phyloP scores from a whole-genome alignment of 2,329 filamentous ascomycete genomes.

The Nemania sp. region DNA sequence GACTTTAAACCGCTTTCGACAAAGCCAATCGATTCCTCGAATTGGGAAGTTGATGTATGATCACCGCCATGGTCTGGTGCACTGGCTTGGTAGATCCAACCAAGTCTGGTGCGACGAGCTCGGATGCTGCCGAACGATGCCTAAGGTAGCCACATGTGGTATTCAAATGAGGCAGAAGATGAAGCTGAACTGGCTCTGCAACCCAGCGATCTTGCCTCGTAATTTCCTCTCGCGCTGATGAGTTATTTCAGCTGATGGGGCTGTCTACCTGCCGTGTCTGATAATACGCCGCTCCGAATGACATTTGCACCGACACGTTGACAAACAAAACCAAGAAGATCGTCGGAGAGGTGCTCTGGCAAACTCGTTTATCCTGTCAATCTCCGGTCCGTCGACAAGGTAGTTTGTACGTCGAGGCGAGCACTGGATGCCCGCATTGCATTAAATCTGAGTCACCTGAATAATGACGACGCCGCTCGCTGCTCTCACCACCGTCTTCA shows the following conservation, averaged over 20 bases:
- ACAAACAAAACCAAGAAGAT: background rate
- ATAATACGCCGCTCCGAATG: background rate
- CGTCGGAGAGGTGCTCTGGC: background rate
- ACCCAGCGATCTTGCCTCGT: background rate
- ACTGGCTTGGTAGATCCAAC: slow-evolving; percentile 2
- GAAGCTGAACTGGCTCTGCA: slow-evolving; percentile 5
- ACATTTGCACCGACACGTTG: background rate
- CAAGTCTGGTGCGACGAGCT: background rate
- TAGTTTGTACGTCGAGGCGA: slow-evolving; percentile 4
- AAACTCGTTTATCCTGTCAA: background rate
- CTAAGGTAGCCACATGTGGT: background rate
- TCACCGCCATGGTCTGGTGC: slow-evolving; percentile 9
- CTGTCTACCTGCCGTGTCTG: background rate
- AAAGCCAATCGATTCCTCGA: slow-evolving; percentile 1
- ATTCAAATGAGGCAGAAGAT: background rate
- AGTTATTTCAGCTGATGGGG: background rate
- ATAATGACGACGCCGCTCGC: slow-evolving; percentile 37
- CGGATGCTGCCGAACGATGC: slow-evolving; percentile 7
- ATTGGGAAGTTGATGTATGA: slow-evolving; percentile 8
- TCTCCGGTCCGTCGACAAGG: background rate
- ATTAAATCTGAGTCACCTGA: slow-evolving; percentile 1
- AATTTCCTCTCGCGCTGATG: background rate
- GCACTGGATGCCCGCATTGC: slow-evolving; percentile 11
- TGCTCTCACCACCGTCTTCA: slow-evolving; percentile 48
- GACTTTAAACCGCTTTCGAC: background rate